Base-by-base conservation (phyloP, 2,329 filamentous ascomycete genomes). In the Chalaropsis ovoidea region DNA sequence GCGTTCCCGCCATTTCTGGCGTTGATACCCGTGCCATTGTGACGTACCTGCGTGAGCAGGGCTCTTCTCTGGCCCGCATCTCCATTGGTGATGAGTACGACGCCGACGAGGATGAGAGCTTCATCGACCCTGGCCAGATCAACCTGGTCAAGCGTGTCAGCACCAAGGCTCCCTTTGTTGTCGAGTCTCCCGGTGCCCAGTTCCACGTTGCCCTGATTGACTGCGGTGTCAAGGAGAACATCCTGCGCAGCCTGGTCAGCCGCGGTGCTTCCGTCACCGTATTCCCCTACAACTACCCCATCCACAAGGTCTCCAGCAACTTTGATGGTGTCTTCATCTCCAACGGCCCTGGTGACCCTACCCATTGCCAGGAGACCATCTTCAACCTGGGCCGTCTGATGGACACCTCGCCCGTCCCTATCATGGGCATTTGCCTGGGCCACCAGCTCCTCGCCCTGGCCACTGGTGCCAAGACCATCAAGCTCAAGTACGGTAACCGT, bases 191-290 rank as follows among this genome's bases (percentile, higher is more conserved):
- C 41, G 84, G 87, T 70, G 90, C 93, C 69, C 85, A 88, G 72
- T 87, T 90, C 75, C 94, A 99, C 78, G 85, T 99, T 71, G 94
- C 93, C 67, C 83, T 99, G 71, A 88, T 99, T 74, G 94, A 99
- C 78, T 99, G 94, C 73, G 94, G 94, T 80, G 94, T 97, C 71
- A 99, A 99, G 84, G 94, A 99, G 84, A 99, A 99, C 81, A 99
- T 99, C 72, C 86, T 99, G 68, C 90, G 94, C 73, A 95, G 89
- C 75, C 82, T 99, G 68, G 92, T 97, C 73, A 87, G 84, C 77
- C 91, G 94, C 69, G 94, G 94, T 68, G 90, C 92, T 64, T 92
- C 89, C 69, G 89, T 95, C 69, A 97, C 94, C 49, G 89, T 90
- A 72, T 95, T 99, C 81, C 94, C 94, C 67, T 96, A 88, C 78